phyloP scores from a whole-genome alignment of 257 asterid species.

The Galeopsis tetrahit region DNA sequence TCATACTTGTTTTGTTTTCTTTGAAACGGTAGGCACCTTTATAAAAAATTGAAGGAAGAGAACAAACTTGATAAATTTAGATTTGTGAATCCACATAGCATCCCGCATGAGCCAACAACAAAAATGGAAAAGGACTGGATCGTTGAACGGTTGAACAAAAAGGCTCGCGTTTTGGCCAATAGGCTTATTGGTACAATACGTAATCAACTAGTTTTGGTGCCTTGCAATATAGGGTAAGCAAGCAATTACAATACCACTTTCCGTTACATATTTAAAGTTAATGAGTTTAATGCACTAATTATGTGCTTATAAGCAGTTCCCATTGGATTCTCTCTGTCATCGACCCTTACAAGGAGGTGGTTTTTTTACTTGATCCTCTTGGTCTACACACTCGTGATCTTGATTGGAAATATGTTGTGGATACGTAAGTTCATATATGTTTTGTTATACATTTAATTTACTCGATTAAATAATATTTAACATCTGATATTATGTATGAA shows the following conservation, averaged over 20 bases:
- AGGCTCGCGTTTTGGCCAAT: conserved; percentile 13
- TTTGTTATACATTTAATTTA: background rate
- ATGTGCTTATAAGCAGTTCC: background rate
- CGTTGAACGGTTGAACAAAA: background rate
- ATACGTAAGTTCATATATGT: conserved; percentile 1
- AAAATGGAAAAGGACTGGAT: background rate
- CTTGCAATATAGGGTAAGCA: conserved; percentile 25
- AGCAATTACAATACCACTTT: background rate
- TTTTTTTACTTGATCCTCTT: conserved; percentile 9
- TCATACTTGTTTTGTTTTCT: background rate
- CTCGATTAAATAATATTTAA: background rate
- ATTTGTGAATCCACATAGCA: conserved; percentile 5
- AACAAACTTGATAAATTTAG: conserved; percentile 11
- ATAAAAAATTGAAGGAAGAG: conserved; percentile 14
- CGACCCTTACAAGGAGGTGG: conserved; percentile 17
- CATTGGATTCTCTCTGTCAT: conserved; percentile 25
- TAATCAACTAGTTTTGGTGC: conserved; percentile 9
- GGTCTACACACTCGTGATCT: background rate
- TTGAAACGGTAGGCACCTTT: conserved; percentile 22
- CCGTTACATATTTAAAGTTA: background rate
- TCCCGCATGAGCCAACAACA: background rate
- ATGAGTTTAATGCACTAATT: background rate
- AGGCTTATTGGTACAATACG: background rate
- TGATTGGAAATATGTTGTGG: conserved; percentile 9
- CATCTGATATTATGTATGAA: background rate